Evolutionary conservation across 2,329 filamentous ascomycete genomes (phyloP).

Genomic region (Lasiodiplodia hormozganensis): DNA sequence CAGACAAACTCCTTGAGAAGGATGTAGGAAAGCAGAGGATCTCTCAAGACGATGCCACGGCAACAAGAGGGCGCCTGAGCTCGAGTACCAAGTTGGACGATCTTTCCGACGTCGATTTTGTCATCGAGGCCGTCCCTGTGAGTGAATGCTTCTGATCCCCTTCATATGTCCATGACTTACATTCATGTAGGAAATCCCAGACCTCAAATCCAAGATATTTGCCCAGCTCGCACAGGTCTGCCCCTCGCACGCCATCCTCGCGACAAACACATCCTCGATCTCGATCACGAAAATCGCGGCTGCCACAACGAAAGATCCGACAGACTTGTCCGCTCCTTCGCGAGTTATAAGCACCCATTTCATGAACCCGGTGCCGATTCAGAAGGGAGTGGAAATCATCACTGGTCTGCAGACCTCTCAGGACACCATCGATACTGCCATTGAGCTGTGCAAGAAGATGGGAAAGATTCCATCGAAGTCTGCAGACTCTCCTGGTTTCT

Average conservation of each 20-base stretch:
- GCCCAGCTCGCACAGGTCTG: conserved; percentile 80
- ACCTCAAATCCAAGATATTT: conserved; percentile 90
- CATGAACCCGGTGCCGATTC: conserved; percentile 98
- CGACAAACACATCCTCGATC: conserved; percentile 98
- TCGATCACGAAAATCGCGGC: conserved; percentile 96
- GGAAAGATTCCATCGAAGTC: conserved; percentile 90
- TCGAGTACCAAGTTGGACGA: conserved; percentile 77
- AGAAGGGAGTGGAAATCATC: conserved; percentile 98
- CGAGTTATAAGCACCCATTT: conserved; percentile 96
- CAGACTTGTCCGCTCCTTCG: conserved; percentile 79
- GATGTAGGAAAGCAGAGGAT: conserved; percentile 88
- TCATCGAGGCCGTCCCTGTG: conserved; percentile 91
- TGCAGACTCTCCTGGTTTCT: conserved; percentile 89
- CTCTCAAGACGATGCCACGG: conserved; percentile 79
- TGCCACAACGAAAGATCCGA: conserved; percentile 78
- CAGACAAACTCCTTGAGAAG: conserved; percentile 91
- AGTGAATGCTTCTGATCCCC: neutral
- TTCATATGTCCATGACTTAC: neutral
- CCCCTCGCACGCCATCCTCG: conserved; percentile 84
- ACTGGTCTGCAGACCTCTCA: conserved; percentile 88
- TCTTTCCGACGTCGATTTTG: conserved; percentile 86
- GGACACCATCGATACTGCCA: conserved; percentile 79
- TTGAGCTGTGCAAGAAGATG: conserved; percentile 89
- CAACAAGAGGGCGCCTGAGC: conserved; percentile 72
- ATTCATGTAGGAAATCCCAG: conserved; percentile 70